A percentile compares a stretch with the other conserved stretches of the same genome.
Evolutionary conservation across 805 yeast species (phyloP).

Genomic region (Lipomyces lipofer): DNA sequence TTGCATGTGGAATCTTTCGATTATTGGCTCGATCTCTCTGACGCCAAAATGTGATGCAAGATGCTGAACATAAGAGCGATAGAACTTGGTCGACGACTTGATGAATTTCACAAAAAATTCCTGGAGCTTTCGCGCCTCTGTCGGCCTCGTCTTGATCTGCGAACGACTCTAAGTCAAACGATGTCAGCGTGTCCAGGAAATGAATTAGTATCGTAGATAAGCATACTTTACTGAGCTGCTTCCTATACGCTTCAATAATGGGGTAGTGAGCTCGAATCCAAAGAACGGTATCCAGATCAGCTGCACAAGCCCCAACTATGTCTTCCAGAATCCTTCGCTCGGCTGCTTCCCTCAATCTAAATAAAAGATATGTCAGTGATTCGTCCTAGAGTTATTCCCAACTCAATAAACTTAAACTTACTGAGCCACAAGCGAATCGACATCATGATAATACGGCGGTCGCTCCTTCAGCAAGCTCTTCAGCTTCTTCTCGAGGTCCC

Average conservation of each 20-base stretch:
- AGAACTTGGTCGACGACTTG: conserved; percentile 19
- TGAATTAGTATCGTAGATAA: no score
- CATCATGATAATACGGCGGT: conserved; percentile 24
- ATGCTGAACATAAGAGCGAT: conserved; percentile 18
- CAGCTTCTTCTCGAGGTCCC: conserved; percentile 1
- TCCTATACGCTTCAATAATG: conserved; percentile 19
- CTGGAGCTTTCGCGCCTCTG: conserved; percentile 26
- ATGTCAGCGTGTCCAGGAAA: no score
- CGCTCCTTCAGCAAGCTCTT: conserved; percentile 4
- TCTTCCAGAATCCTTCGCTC: conserved; percentile 9
- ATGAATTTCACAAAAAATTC: conserved; percentile 23
- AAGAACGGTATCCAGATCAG: conserved; percentile 17
- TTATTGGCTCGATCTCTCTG: conserved; percentile 15
- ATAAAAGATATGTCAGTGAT: neutral
- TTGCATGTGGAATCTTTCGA: conserved; percentile 15
- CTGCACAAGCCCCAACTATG: conserved; percentile 9
- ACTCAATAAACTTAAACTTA: conserved; percentile 2
- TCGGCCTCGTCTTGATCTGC: conserved; percentile 9
- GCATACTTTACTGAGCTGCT: conserved; percentile 21
- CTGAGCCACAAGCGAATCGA: conserved; percentile 13
- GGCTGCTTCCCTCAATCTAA: conserved; percentile 17
- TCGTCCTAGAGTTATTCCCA: neutral
- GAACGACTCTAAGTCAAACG: no score
- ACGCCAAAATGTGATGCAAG: conserved; percentile 16
- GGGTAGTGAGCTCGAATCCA: conserved; percentile 23